Conservation (phyloP, 2,329 filamentous ascomycete species). For the Sporothrix humicola region DNA sequence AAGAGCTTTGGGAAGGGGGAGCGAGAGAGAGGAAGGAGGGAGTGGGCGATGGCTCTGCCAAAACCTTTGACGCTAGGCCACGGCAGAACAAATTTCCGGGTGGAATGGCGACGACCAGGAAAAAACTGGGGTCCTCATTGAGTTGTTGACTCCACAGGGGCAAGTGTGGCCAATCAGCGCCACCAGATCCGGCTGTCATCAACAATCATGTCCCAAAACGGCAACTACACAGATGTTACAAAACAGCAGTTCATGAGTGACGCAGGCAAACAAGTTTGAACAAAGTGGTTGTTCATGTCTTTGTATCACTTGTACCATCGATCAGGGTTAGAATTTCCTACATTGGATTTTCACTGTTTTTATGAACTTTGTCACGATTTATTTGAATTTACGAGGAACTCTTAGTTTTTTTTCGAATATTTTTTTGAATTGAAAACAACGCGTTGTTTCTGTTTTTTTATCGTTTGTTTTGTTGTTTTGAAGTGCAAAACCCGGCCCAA, state of each 20-base stretch:
- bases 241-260: neutral
- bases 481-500: neutral
- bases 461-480: slow-evolving; percentile 23
- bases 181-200: neutral
- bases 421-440: slow-evolving; percentile 6
- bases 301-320: neutral
- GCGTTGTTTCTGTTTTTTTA: slow-evolving; percentile 25
- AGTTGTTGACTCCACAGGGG: too few species aligned
- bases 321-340: too few species aligned
- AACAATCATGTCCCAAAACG: slow-evolving; percentile 7
- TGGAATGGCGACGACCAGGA: neutral
- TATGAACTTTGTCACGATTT: neutral
- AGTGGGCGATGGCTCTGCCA: slow-evolving; percentile 46
- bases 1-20: slow-evolving; percentile 36
- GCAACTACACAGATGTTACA: slow-evolving; percentile 1
- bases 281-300: too few species aligned
- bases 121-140: neutral
- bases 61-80: slow-evolving; percentile 46
- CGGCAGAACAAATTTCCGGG: slow-evolving; percentile 41
- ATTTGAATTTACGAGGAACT: neutral
- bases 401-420: neutral
- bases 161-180: slow-evolving; percentile 19
- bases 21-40: slow-evolving; percentile 34
- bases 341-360: too few species aligned
- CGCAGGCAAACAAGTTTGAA: neutral